Percentiles rank a stretch among this genome's conserved stretches.
Evolutionary conservation across 495 filamentous ascomycete genomes (phyloP).

Genomic region (Penicillium malachiteum): DNA sequence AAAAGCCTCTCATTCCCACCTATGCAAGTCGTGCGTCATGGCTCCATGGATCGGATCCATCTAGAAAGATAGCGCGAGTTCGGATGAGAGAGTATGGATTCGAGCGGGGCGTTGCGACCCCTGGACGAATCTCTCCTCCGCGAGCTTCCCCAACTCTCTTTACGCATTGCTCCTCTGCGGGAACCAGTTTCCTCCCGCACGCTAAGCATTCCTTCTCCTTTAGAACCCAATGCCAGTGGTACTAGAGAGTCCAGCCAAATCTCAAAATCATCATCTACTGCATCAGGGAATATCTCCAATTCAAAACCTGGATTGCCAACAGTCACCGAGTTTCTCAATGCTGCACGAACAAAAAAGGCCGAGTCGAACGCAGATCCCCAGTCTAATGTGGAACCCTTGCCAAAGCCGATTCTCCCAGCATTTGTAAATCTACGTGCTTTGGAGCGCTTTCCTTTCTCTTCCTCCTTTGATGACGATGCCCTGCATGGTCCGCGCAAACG

Average conservation of each 20-base stretch:
- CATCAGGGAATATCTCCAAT: slow-evolving; percentile 26
- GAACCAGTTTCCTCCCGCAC: slow-evolving; percentile 46
- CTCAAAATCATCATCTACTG: slow-evolving; percentile 33
- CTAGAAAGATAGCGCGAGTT: slow-evolving; percentile 5
- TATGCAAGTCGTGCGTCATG: slow-evolving; percentile 8
- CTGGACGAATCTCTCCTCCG: slow-evolving; percentile 44
- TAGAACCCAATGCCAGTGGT: slow-evolving; percentile 48
- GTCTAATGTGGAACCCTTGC: slow-evolving; percentile 35
- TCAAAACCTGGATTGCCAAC: slow-evolving; percentile 28
- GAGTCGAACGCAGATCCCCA: slow-evolving; percentile 32
- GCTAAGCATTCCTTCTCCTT: slow-evolving; percentile 42
- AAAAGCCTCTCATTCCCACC: not conserved
- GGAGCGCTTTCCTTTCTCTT: slow-evolving; percentile 45
- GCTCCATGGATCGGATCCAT: slow-evolving; percentile 3
- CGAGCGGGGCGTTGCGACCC: slow-evolving; percentile 28
- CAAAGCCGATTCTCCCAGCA: slow-evolving; percentile 45
- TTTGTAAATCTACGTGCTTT: slow-evolving; percentile 50
- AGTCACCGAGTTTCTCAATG: slow-evolving; percentile 35
- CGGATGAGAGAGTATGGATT: slow-evolving; percentile 32
- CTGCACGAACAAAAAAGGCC: slow-evolving; percentile 36
- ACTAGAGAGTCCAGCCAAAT: slow-evolving; percentile 32
- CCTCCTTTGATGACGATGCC: slow-evolving; percentile 41
- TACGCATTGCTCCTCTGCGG: slow-evolving; percentile 52
- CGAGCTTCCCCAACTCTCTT: slow-evolving; percentile 44
- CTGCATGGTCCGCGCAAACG: slow-evolving; percentile 40